Percentiles rank a stretch among this genome's conserved stretches.
Evolutionary conservation across 1,139 yeast genomes (phyloP).

Genomic region (Protomyces macrosporus): DNA sequence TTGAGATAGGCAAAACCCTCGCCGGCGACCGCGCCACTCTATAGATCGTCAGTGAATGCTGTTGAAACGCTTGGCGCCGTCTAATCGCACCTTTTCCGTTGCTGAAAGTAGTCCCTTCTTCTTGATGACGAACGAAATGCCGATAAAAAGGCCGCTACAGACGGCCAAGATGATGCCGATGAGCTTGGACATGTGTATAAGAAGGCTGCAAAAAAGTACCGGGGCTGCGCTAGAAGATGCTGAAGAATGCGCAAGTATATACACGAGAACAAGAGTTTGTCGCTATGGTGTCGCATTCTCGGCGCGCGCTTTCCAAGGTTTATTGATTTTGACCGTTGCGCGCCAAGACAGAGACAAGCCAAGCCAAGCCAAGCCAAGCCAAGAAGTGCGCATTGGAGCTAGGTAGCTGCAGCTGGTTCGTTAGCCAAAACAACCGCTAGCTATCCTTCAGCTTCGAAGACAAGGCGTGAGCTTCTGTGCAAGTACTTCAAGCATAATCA

Average conservation of each 20-base stretch:
- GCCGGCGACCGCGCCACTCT: conserved; percentile 26
- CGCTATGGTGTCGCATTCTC: background rate
- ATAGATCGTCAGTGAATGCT: background rate
- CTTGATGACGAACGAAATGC: conserved; percentile 30
- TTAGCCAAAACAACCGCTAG: too few relatives aligned
- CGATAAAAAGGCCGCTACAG: conserved; percentile 29
- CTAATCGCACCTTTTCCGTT: background rate
- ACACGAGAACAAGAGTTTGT: background rate
- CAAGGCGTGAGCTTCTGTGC: too few relatives aligned
- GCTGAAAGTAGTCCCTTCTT: conserved; percentile 27
- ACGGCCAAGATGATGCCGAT: conserved; percentile 29
- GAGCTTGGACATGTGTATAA: conserved; percentile 9
- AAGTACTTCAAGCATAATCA: too few relatives aligned
- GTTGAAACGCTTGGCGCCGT: background rate
- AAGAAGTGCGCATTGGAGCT: background rate
- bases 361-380: too few relatives aligned
- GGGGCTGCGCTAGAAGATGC: background rate
- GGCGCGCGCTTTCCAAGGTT: background rate
- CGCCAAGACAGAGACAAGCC: too few relatives aligned
- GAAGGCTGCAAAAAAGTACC: background rate
- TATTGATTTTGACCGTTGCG: too few relatives aligned
- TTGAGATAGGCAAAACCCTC: conserved; percentile 30
- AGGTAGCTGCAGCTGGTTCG: too few relatives aligned
- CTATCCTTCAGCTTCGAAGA: too few relatives aligned
- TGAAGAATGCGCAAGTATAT: background rate